Conservation (phyloP, 2,329 filamentous ascomycete genomes). For the Orbilia quercus region DNA sequence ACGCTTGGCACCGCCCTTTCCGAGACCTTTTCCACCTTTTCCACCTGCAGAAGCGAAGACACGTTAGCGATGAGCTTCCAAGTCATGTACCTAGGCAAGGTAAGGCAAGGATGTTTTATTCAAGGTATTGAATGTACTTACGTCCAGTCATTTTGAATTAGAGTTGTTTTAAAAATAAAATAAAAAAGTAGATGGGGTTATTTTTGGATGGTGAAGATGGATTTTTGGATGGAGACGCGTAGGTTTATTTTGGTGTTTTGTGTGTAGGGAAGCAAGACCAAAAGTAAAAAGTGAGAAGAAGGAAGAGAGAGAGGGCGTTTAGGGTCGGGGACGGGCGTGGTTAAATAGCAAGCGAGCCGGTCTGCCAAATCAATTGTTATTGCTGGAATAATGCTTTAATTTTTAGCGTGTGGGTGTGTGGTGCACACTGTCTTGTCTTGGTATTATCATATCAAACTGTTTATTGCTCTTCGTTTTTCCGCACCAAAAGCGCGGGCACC, state of each 20-base stretch:
- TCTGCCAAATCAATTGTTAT: conserved; percentile 47
- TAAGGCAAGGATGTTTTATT: conserved; percentile 1
- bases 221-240: conserved; percentile 30
- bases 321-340: conserved; percentile 33
- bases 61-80: conserved; percentile 64
- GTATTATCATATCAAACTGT: conserved; percentile 31
- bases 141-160: conserved; percentile 55
- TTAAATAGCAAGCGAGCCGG: conserved; percentile 55
- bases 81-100: neutral
- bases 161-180: conserved; percentile 22
- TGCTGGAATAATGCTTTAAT: conserved; percentile 1
- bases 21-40: conserved; percentile 97
- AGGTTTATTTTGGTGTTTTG: conserved; percentile 20
- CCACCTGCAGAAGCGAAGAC: conserved; percentile 71
- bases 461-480: conserved; percentile 25
- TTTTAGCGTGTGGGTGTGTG: conserved; percentile 4
- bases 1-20: conserved; percentile 98
- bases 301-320: conserved; percentile 13
- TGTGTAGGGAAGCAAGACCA: conserved; percentile 16
- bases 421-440: neutral
- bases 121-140: conserved; percentile 23
- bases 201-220: conserved; percentile 29
- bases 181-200: no score
- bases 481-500: conserved; percentile 42
- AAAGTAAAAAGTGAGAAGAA: conserved; percentile 8